A percentile compares a stretch with the other conserved stretches of the same genome.
phyloP scores from a whole-genome alignment of 106 monocot species.

The Agapanthus africanus region DNA sequence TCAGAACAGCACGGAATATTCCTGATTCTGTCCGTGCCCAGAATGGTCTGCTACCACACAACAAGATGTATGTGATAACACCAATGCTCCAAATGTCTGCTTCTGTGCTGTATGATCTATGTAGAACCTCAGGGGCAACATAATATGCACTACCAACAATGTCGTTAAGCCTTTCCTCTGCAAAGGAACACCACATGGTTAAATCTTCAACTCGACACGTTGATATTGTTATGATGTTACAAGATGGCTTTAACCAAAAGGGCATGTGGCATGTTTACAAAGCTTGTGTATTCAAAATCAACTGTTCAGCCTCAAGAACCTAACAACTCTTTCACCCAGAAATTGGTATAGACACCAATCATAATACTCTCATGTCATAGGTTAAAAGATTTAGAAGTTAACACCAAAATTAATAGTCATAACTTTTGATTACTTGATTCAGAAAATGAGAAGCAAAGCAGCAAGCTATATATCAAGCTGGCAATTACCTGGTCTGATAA shows the following conservation, averaged over 20 bases:
- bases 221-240: not conserved
- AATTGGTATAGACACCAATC: not conserved
- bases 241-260: not conserved
- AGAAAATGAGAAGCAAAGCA: not conserved
- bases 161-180: slow-evolving; percentile 83
- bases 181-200: slow-evolving; percentile 7
- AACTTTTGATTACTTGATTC: not conserved
- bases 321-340: not conserved
- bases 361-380: not conserved
- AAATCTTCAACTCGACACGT: not conserved
- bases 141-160: slow-evolving; percentile 92
- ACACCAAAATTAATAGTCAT: not conserved
- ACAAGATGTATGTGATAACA: slow-evolving; percentile 83
- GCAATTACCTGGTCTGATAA: slow-evolving; percentile 31
- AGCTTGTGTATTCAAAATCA: not conserved
- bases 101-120: slow-evolving; percentile 76
- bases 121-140: slow-evolving; percentile 92
- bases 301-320: not conserved
- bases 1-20: slow-evolving; percentile 75
- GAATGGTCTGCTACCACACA: slow-evolving; percentile 84
- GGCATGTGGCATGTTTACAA: not conserved
- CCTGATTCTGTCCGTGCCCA: slow-evolving; percentile 88
- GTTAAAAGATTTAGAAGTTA: not conserved
- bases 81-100: slow-evolving; percentile 93
- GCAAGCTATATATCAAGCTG: not conserved